Evolutionary conservation across 2,329 filamentous ascomycete genomes (phyloP), one percentile per base, ranked within the genome.

Genomic region (Neoarthrinium moseri): DNA sequence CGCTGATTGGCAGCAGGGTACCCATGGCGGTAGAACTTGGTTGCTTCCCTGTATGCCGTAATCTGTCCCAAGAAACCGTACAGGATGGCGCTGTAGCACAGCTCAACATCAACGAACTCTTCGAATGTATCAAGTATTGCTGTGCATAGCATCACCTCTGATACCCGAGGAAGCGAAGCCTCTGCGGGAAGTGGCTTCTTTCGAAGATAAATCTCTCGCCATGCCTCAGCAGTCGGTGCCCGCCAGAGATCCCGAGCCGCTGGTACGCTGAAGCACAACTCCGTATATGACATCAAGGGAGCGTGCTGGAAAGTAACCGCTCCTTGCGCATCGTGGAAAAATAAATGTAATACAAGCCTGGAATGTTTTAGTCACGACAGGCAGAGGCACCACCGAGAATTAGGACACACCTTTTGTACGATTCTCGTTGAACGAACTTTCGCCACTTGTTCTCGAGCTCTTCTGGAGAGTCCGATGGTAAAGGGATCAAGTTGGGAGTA

Each of bases 11-110:
- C 24, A 13, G 44, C 13, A 6, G 32, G 15, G 8, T 27, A 17
- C 3, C 40, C 46, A 39, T 50, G 39, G 17, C 40, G 46, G 37
- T 62, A 61, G 23, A 64, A 61, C 26, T 53, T 59, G 34, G 59
- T 51, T n/a, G 55, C 56, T 21, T 63, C 60, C 29, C 62, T 57
- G 23, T 64, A 63, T 22, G 59, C 56, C 6, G 53, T 48, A n/a
- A 65, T 60, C 35, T 63, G 60, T 12, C 58, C 58, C 59, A 60
- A 62, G 43, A 57, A 64, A n/a, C 59, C 59, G 38, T 63, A 55
- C 0, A 64, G 51, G 1, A 62, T 21, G 7, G 56, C 54, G 22
- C 51, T 52, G 36, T 63, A 55, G 49, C 59, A 63, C 15, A 65
- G 53, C 41, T 65, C 62, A 18, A 59, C 47, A 36, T 65, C 62